These are phyloP conservation scores for Prinsepia uniflora DNA, from an alignment of 306 rosid species.

Conservation along the genomic window DNA sequence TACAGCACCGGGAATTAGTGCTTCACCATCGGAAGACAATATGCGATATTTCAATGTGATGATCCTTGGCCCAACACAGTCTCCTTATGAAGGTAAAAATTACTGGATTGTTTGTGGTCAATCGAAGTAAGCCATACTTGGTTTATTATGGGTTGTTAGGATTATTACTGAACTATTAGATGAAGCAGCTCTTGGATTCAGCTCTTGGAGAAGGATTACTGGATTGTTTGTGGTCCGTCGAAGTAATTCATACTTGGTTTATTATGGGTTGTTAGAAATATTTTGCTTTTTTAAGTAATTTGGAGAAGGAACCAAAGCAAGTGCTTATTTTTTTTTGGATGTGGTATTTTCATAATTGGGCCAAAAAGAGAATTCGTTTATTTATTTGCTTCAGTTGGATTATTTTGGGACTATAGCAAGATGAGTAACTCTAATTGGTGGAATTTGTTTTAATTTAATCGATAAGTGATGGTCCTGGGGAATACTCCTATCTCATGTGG, in stretches of 20 bases:
- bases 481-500: not conserved
- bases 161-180: no score
- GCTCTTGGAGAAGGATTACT: no score
- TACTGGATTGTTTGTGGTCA: not conserved
- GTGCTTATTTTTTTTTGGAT: not conserved
- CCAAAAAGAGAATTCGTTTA: no score
- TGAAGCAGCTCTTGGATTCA: no score
- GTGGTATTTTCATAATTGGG: not conserved
- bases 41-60: slow-evolving; percentile 97
- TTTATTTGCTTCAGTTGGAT: not conserved
- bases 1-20: slow-evolving; percentile 97
- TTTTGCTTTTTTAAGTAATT: not conserved
- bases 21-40: slow-evolving; percentile 94
- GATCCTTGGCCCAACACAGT: slow-evolving; percentile 98
- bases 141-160: not conserved
- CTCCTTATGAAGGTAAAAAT: slow-evolving; percentile 84
- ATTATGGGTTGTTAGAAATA: not conserved
- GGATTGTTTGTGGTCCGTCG: no score
- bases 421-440: not conserved
- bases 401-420: not conserved
- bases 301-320: not conserved
- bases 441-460: not conserved
- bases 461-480: not conserved
- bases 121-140: not conserved
- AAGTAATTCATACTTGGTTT: not conserved